Evolutionary conservation across 495 filamentous ascomycete species (phyloP).

Genomic region (Arthonia radiata): DNA sequence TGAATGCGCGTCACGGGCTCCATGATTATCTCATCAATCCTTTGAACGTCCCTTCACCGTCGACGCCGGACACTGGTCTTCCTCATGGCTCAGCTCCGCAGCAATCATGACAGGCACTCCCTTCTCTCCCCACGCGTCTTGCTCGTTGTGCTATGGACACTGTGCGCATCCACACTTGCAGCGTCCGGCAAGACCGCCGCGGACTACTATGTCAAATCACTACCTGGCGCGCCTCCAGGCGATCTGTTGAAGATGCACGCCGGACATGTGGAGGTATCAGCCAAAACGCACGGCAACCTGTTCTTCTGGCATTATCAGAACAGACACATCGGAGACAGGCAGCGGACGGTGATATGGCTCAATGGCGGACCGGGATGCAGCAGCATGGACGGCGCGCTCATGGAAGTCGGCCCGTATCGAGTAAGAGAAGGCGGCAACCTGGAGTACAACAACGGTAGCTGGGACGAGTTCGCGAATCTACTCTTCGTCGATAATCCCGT

Average conservation of each 20-base stretch:
- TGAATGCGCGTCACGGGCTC: too few relatives aligned
- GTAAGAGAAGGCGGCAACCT: constrained; percentile 52
- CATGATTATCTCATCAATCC: too few relatives aligned
- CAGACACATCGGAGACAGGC: constrained; percentile 73
- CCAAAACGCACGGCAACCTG: constrained; percentile 64
- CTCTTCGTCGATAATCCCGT: constrained; percentile 94
- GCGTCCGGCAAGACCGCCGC: constrained; percentile 28
- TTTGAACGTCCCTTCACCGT: too few relatives aligned
- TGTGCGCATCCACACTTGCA: too few relatives aligned
- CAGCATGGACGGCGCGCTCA: constrained; percentile 87
- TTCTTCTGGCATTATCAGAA: constrained; percentile 99
- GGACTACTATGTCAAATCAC: constrained; percentile 67
- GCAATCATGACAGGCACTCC: too few relatives aligned
- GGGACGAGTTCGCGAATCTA: constrained; percentile 92
- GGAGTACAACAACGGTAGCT: constrained; percentile 67
- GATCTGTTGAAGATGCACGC: constrained; percentile 90
- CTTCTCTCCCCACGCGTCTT: too few relatives aligned
- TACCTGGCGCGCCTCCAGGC: constrained; percentile 67
- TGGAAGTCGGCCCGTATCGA: constrained; percentile 91
- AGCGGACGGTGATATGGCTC: constrained; percentile 86
- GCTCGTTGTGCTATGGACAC: too few relatives aligned
- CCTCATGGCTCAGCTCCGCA: too few relatives aligned
- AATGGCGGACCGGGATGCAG: constrained; percentile 94
- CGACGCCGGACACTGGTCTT: too few relatives aligned
- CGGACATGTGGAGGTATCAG: constrained; percentile 77